Evolutionary conservation across 208 protist species (phyloP).

Genomic region (Trypanosoma platydactyli): DNA sequence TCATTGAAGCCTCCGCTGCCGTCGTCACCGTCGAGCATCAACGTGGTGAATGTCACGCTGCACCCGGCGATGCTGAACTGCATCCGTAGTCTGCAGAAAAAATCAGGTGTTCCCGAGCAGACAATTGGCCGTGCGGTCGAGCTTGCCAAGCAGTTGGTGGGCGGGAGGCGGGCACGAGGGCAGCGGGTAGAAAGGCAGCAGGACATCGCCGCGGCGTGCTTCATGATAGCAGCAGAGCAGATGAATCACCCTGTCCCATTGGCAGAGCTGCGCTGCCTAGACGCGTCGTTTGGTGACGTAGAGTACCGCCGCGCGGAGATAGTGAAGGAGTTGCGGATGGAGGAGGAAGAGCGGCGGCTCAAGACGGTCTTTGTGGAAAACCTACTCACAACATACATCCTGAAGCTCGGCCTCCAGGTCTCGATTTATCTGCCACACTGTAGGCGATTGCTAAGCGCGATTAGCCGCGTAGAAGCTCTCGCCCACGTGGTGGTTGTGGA

Average conservation of each 20-base stretch:
- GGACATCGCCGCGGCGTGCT: conserved; percentile 65
- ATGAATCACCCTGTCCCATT: conserved; percentile 55
- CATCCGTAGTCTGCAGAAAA: conserved; percentile 54
- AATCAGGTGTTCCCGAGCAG: conserved; percentile 40
- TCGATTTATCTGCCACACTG: conserved; percentile 56
- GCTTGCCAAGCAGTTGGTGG: conserved; percentile 52
- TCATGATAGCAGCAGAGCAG: conserved; percentile 67
- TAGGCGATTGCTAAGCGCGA: conserved; percentile 38
- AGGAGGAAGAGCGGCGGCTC: conserved; percentile 35
- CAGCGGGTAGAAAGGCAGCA: conserved; percentile 46
- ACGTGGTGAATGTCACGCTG: conserved; percentile 33
- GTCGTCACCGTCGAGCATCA: conserved; percentile 16
- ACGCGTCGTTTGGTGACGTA: conserved; percentile 55
- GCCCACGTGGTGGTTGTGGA: conserved; percentile 48
- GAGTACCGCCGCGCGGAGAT: conserved; percentile 56
- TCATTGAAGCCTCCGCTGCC: background rate
- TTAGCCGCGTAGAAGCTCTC: conserved; percentile 37
- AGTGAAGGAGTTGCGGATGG: conserved; percentile 37
- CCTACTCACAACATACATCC: conserved; percentile 62
- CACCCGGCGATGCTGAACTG: conserved; percentile 45
- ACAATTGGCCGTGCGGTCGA: conserved; percentile 44
- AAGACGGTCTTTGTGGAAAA: conserved; percentile 39
- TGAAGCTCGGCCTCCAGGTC: conserved; percentile 56
- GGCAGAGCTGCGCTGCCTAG: conserved; percentile 61
- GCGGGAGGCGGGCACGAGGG: conserved; percentile 49